A percentile compares a stretch with the other conserved stretches of the same genome.
Evolutionary conservation across 805 yeast genomes (phyloP).

Genomic region (Nakazawaea anatomiae): DNA sequence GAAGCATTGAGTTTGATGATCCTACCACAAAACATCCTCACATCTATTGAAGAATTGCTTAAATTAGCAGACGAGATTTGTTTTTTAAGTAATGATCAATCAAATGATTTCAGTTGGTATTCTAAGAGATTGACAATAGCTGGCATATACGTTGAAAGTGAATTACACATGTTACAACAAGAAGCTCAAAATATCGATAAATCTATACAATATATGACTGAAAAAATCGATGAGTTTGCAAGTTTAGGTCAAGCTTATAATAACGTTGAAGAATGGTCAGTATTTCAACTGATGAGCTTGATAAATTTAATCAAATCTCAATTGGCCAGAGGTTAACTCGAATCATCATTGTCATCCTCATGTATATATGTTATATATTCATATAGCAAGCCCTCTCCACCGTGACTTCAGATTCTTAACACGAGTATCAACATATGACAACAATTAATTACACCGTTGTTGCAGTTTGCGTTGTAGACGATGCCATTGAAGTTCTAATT

Average conservation of each 20-base stretch:
- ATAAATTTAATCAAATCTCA: constrained; percentile 69
- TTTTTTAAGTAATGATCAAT: constrained; percentile 69
- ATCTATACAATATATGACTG: constrained; percentile 61
- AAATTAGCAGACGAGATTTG: constrained; percentile 79
- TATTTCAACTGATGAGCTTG: constrained; percentile 59
- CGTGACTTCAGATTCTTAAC: too few species aligned
- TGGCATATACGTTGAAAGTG: constrained; percentile 66
- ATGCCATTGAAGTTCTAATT: constrained; percentile 28
- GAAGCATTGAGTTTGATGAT: constrained; percentile 56
- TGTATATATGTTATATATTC: not conserved
- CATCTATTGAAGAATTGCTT: constrained; percentile 63
- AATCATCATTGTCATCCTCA: too few species aligned
- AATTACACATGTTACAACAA: constrained; percentile 78
- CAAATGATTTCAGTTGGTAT: constrained; percentile 89
- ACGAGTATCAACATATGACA: too few species aligned
- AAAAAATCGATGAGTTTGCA: constrained; percentile 48
- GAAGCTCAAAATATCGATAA: constrained; percentile 46
- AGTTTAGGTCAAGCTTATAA: constrained; percentile 54
- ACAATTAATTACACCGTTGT: not conserved
- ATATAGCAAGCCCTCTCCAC: not conserved
- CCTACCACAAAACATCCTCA: constrained; percentile 53
- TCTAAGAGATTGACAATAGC: constrained; percentile 72
- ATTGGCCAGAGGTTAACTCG: constrained; percentile 47
- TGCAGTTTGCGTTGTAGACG: constrained; percentile 36
- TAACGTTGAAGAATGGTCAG: constrained; percentile 68